Evolutionary conservation across 805 yeast genomes (phyloP), one percentile per base, ranked within the genome.

Genomic region (Cyberlindnera bimundalis): DNA sequence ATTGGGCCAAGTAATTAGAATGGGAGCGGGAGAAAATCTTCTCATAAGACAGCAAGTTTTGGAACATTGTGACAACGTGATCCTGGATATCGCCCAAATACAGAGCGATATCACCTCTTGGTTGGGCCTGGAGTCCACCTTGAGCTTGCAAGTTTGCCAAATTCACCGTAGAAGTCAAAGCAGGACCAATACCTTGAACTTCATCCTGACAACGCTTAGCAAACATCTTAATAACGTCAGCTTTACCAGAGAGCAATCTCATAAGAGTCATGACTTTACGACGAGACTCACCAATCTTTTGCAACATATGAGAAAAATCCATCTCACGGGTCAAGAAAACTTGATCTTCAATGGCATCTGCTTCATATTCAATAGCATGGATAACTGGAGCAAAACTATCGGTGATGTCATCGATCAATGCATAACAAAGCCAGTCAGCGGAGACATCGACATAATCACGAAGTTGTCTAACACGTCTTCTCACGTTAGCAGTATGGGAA

Each of bases 81-180:
- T 90, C 97, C 66, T 89, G 96, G 59, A 90, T 90, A 77, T 90
- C 98, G 42, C 96, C 96, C 47, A 90, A 66, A 62, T 87, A 91
- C 48, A 90, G 70, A 0, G 95, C 96, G 64, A 90, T 90, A 55
- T 91, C 97, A 20, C 84, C 91, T 55, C 95, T 74, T 37, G 96
- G 96, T 52, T 80, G 78, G 1, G 74, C 70, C 14, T 60, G 58
- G 20, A 29, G 30, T 24, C 47, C 33, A 25, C 47, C 35, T 27
- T 35, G 28, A 44, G 53, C 31, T 18, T 46, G 42, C 21, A 66
- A 39, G 35, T 64, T 65, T 5, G 71, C 69, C 39, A 67, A 56
- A 45, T 66, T 66, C 7, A 64, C 56, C 38, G 58, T 60, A 1
- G 71, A 66, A 3, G 70, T 66, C 35, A 66, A 42, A 1, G 70